A percentile compares a stretch with the other conserved stretches of the same genome.
phyloP scores from a whole-genome alignment of 75 land plant genomes.

The Cupressus sempervirens region DNA sequence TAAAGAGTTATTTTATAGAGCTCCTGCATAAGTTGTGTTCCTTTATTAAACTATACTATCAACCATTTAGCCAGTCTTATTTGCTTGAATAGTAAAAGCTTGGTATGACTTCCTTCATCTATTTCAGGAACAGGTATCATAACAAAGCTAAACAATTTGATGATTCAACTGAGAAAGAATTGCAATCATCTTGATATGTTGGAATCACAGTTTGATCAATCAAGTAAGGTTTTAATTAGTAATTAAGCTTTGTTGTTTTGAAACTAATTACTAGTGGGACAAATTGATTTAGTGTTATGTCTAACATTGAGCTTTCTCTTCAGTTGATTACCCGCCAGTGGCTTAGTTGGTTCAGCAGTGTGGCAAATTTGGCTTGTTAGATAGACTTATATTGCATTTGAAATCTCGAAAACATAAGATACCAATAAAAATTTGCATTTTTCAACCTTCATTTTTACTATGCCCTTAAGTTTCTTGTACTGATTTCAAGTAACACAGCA shows the following conservation, averaged over 20 bases:
- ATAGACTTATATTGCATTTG: constrained; percentile 27
- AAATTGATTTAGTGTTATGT: neutral
- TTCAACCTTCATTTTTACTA: neutral
- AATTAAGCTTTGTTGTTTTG: neutral
- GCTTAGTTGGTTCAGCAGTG: constrained; percentile 59
- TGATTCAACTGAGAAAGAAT: constrained; percentile 84
- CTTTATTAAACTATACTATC: neutral
- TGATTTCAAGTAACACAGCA: too few species aligned
- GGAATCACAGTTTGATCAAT: constrained; percentile 45
- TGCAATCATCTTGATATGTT: constrained; percentile 94
- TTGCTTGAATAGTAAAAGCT: neutral
- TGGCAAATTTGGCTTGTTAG: constrained; percentile 46
- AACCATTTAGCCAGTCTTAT: neutral
- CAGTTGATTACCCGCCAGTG: constrained; percentile 76
- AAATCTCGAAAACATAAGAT: constrained; percentile 40
- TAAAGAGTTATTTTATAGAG: neutral
- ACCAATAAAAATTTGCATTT: neutral
- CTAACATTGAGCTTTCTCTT: neutral
- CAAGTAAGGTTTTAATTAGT: constrained; percentile 34
- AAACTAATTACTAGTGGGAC: neutral
- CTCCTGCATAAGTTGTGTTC: neutral
- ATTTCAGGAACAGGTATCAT: constrained; percentile 38
- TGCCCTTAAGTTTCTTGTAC: neutral
- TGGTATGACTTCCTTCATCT: neutral
- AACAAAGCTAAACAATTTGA: constrained; percentile 57